Evolutionary conservation across 768 basidiomycete species (phyloP).

Genomic region (Leccinum truebloodii): DNA sequence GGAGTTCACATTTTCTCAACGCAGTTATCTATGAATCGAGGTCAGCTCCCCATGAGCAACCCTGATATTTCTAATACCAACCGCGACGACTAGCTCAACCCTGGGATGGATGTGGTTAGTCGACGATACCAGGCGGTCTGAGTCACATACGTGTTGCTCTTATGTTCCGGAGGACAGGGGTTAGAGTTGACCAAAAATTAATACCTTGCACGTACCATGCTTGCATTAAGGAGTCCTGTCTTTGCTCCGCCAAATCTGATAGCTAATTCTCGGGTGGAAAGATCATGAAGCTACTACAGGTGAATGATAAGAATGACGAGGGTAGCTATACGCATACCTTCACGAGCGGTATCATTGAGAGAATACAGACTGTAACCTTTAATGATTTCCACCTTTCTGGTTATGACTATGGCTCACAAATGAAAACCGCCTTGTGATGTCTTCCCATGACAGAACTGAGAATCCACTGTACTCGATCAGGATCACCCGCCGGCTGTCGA

Average conservation of each 20-base stretch:
- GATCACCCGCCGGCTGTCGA: background rate
- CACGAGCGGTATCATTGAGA: constrained; percentile 78
- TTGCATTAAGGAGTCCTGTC: constrained; percentile 80
- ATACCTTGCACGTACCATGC: constrained; percentile 51
- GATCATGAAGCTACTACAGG: constrained; percentile 63
- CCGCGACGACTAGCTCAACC: constrained; percentile 70
- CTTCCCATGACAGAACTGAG: constrained; percentile 48
- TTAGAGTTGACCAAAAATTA: constrained; percentile 3
- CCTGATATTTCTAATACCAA: constrained; percentile 37
- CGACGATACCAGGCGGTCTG: background rate
- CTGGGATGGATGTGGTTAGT: constrained; percentile 31
- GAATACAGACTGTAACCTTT: constrained; percentile 50
- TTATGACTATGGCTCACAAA: constrained; percentile 43
- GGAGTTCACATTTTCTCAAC: constrained; percentile 76
- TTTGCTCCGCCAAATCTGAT: constrained; percentile 74
- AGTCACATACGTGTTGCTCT: constrained; percentile 68
- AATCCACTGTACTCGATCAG: constrained; percentile 48
- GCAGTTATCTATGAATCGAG: constrained; percentile 57
- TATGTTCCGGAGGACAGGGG: background rate
- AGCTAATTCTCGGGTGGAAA: constrained; percentile 72
- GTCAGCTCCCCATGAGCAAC: background rate
- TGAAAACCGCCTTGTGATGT: constrained; percentile 58
- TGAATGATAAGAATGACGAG: constrained; percentile 8
- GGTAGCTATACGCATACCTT: constrained; percentile 44
- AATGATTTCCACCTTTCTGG: background rate